Conservation (phyloP, 2,329 filamentous ascomycete species). For the Sporothrix variecibatus region DNA sequence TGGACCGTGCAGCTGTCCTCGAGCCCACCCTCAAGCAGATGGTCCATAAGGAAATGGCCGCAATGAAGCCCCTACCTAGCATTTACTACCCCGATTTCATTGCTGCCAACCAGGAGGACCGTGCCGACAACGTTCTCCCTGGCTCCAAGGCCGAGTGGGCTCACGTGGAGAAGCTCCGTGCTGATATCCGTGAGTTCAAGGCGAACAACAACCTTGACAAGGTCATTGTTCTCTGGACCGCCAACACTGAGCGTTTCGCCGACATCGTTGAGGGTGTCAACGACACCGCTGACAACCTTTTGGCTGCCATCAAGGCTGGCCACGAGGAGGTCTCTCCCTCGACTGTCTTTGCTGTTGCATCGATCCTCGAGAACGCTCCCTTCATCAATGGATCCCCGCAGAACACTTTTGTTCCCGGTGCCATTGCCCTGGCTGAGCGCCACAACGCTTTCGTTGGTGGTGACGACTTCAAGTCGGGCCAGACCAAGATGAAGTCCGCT, state of each 20-base stretch:
- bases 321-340: conserved; percentile 93
- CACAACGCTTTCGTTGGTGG: conserved; percentile 90
- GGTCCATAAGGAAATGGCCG: conserved; percentile 89
- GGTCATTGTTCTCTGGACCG: conserved; percentile 97
- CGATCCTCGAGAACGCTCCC: conserved; percentile 82
- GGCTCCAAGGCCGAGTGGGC: conserved; percentile 81
- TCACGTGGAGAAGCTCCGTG: conserved; percentile 89
- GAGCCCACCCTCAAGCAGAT: conserved; percentile 90
- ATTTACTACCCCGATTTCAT: conserved; percentile 99
- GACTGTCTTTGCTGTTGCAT: conserved; percentile 93
- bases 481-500: conserved; percentile 99
- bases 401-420: conserved; percentile 97
- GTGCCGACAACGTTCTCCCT: conserved; percentile 85
- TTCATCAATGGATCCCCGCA: conserved; percentile 99
- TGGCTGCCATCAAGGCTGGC: conserved; percentile 81
- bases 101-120: conserved; percentile 94
- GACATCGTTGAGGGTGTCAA: conserved; percentile 87
- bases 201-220: conserved; percentile 81
- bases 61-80: conserved; percentile 85
- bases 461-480: conserved; percentile 99
- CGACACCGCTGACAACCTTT: conserved; percentile 91
- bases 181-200: conserved; percentile 96
- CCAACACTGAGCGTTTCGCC: conserved; percentile 96
- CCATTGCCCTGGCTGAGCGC: conserved; percentile 83
- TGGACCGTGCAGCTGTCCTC: conserved; percentile 93